These are phyloP conservation scores for Pythium apleroticum DNA, from an alignment of 352 stramenopile species.

Conservation along the genomic window DNA sequence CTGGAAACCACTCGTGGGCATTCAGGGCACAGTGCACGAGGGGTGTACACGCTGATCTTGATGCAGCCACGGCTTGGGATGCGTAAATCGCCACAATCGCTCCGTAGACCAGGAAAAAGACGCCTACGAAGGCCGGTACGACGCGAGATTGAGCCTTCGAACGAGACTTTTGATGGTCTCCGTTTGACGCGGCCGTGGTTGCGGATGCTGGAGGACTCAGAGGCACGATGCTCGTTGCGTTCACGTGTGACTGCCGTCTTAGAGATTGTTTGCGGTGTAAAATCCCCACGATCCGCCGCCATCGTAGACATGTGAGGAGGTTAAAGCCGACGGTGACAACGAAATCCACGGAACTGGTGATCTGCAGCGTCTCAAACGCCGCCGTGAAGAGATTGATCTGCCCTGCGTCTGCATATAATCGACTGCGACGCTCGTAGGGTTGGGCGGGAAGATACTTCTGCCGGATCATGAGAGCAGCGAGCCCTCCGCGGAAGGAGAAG, in stretches of 20 bases:
- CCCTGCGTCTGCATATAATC: constrained; percentile 31
- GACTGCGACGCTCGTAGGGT: constrained; percentile 34
- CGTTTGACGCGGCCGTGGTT: background rate
- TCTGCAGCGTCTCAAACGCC: constrained; percentile 32
- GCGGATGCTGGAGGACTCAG: background rate
- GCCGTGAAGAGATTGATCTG: constrained; percentile 42
- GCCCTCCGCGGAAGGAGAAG: constrained; percentile 33
- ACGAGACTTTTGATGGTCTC: background rate
- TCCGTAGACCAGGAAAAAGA: constrained; percentile 34
- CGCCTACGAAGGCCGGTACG: constrained; percentile 20
- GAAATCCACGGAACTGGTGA: constrained; percentile 19
- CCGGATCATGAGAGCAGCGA: constrained; percentile 33
- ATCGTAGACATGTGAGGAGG: constrained; percentile 32
- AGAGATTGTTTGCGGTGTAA: background rate
- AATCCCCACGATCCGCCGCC: constrained; percentile 10
- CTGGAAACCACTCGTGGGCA: constrained; percentile 25
- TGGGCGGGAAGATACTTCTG: constrained; percentile 40
- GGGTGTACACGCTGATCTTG: constrained; percentile 2
- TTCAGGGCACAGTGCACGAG: constrained; percentile 31
- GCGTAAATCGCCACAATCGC: constrained; percentile 24
- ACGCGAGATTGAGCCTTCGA: background rate
- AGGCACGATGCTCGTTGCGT: background rate
- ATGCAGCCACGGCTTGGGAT: constrained; percentile 25
- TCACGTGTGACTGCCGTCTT: background rate
- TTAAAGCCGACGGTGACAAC: constrained; percentile 38